Conservation (phyloP, 768 basidiomycete species). For the Boletus edulis region DNA sequence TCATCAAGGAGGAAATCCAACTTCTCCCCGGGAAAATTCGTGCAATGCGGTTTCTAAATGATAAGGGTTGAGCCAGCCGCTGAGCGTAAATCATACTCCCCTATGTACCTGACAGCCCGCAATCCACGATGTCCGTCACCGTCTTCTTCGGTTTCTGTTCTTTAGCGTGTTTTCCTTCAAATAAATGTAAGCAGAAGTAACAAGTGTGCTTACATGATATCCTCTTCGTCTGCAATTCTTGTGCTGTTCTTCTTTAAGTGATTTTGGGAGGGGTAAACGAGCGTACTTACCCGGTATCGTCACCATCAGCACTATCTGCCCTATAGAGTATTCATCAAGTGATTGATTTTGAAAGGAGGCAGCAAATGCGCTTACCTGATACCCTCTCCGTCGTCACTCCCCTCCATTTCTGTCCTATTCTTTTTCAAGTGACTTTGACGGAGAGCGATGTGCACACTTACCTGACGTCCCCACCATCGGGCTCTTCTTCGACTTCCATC, state of each 20-base stretch:
- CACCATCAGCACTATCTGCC: not conserved
- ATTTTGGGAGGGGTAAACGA: not conserved
- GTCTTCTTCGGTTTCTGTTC: not conserved
- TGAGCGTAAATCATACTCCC: not conserved
- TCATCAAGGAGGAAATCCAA: constrained; percentile 21
- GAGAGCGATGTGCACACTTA: not conserved
- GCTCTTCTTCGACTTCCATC: not conserved
- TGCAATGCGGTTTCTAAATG: not conserved
- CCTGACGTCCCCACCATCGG: not conserved
- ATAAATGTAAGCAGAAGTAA: not conserved
- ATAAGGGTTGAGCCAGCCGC: not conserved
- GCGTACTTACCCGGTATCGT: not conserved
- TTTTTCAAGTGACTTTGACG: not conserved
- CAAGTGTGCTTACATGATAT: not conserved
- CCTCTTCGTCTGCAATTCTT: not conserved
- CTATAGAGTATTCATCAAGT: not conserved
- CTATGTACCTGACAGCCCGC: not conserved
- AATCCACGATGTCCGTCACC: not conserved
- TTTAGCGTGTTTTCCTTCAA: not conserved
- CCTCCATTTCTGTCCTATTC: not conserved
- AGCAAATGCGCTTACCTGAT: not conserved
- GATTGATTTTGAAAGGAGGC: not conserved
- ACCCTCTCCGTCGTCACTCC: not conserved
- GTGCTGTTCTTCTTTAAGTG: not conserved
- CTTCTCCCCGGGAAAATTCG: not conserved